Base-by-base conservation (phyloP, 2,329 filamentous ascomycete genomes). In the Xylaria sp. region DNA sequence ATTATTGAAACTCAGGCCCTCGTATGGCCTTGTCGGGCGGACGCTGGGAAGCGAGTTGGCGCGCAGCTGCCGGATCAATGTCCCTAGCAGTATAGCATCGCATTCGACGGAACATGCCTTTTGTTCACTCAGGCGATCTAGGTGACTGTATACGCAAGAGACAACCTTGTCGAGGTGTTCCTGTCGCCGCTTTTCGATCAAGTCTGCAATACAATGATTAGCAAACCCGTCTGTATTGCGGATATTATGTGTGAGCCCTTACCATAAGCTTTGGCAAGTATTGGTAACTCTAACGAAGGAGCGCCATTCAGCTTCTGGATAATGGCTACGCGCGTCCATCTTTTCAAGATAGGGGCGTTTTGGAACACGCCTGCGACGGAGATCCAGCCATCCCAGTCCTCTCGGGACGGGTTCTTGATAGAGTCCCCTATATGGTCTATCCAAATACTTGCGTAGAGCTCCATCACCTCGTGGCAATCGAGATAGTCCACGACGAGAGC, bases 381-480 rank as follows among this genome's bases (percentile, higher is more conserved):
- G 37, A 69, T 69, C 66, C 66, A 69, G 41, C 41, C 55, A 32
- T 69, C 62, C 62, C 62, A 69, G 62, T 69, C 63, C 9, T 37
- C 52, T 12, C 44, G 52, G 6, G 51, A 51, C 9, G 63, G 20
- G 23, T 8, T 10, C 9, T 52, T 23, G 34, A 48, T 39, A 3
- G 25, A 5, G 20, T 25, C n/a, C 28, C 12, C 13, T 1, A 69
- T 63, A 52, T 62, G 51, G 3, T 44, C 39, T 0, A 66, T 20
- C 66, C 66, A 69, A 23, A 69, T 61, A 48, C 66, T 69, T 6
- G 63, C 66, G n/a, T 62, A 69, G n/a, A 69, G 63, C 52, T 69
- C 63, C 51, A 69, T 58, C 4, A 51, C 66, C 57, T 69, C 66
- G 52, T 69, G 66, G 20, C 66, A 69, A 1, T 57, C 58, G 52